phyloP scores from a whole-genome alignment of 2,329 filamentous ascomycete species.

The Phyllosticta ampelicida region DNA sequence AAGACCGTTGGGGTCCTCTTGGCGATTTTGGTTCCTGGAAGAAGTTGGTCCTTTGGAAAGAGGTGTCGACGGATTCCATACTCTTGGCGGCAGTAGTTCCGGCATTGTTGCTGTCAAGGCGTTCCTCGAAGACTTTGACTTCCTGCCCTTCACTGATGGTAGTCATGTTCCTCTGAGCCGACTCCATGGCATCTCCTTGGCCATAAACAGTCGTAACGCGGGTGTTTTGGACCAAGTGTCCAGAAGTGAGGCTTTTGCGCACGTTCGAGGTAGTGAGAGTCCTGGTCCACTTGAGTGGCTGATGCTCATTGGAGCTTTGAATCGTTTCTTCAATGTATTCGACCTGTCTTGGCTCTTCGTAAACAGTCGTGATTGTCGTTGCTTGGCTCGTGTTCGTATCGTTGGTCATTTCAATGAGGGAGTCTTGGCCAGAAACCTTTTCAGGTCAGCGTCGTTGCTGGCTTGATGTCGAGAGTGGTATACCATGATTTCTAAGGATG shows the following conservation, averaged over 20 bases:
- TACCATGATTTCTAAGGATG: neutral
- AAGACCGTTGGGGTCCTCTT: neutral
- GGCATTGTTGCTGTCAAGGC: conserved; percentile 9
- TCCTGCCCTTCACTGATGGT: conserved; percentile 11
- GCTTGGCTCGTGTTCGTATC: neutral
- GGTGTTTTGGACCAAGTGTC: neutral
- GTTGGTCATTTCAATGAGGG: neutral
- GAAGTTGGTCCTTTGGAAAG: neutral
- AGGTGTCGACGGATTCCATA: neutral
- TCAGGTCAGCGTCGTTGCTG: neutral
- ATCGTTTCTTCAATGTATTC: neutral
- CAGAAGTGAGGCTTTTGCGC: neutral
- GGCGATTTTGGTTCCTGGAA: neutral
- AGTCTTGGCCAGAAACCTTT: neutral
- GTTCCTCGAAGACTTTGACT: conserved; percentile 13
- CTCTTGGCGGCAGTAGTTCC: neutral
- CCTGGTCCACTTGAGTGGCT: neutral
- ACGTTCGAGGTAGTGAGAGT: neutral
- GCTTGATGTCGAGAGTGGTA: neutral
- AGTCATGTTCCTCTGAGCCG: neutral
- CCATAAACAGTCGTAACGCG: neutral
- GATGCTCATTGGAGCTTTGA: neutral
- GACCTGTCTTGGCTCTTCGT: neutral
- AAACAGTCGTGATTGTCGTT: neutral
- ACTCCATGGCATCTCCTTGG: neutral